Evolutionary conservation across 106 monocot genomes (phyloP).

Genomic region (Dioscorea alata): DNA sequence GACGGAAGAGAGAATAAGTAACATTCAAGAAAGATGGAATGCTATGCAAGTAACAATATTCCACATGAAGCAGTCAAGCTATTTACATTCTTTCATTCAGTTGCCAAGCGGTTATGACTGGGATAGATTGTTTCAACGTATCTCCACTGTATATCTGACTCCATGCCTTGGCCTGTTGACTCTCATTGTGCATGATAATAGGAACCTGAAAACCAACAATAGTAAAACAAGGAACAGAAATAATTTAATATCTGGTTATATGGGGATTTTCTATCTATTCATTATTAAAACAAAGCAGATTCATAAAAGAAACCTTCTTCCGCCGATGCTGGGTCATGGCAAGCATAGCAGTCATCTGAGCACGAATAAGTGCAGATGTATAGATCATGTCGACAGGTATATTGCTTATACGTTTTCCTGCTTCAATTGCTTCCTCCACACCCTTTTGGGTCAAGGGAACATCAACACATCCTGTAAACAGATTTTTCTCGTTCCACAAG

Average conservation of each 20-base stretch:
- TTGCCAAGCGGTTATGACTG: conserved; percentile 92
- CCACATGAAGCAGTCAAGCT: too few relatives aligned
- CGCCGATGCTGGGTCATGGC: conserved; percentile 97
- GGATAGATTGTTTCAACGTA: conserved; percentile 78
- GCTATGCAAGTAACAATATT: neutral
- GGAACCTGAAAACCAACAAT: conserved; percentile 58
- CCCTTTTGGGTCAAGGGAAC: conserved; percentile 91
- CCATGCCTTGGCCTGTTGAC: conserved; percentile 58
- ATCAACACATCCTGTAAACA: conserved; percentile 99
- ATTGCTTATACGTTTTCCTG: conserved; percentile 88
- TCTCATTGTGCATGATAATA: conserved; percentile 77
- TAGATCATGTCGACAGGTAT: conserved; percentile 92
- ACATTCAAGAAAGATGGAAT: neutral
- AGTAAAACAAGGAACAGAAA: neutral
- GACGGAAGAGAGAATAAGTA: neutral
- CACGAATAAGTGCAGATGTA: conserved; percentile 87
- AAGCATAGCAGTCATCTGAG: conserved; percentile 99
- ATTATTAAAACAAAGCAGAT: neutral
- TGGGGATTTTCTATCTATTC: neutral
- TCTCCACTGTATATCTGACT: conserved; percentile 72
- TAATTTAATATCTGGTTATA: neutral
- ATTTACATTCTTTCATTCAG: conserved; percentile 97
- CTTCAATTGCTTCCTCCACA: conserved; percentile 93
- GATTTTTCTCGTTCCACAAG: conserved; percentile 98
- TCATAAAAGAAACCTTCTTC: conserved; percentile 57